Percentiles rank a stretch among this genome's conserved stretches.
Conservation (phyloP, 164 flowering plant species). For the Vitis amurensis region DNA sequence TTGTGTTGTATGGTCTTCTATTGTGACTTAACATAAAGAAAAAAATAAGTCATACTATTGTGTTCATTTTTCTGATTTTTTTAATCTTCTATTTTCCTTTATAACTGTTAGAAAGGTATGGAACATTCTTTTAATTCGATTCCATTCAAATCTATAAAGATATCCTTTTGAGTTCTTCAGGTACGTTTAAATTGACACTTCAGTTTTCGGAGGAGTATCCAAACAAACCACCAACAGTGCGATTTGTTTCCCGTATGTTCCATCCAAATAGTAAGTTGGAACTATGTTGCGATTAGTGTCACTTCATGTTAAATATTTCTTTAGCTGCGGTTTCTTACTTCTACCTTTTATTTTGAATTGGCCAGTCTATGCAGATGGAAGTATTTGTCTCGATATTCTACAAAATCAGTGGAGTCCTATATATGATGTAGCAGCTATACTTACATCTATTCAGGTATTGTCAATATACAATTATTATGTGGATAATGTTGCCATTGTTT, state of each 20-base stretch:
- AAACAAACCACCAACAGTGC: conserved; percentile 63
- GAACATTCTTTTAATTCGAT: too few species aligned
- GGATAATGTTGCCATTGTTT: too few species aligned
- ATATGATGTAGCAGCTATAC: conserved; percentile 56
- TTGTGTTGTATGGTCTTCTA: too few species aligned
- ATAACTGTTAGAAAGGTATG: too few species aligned
- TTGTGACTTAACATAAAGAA: too few species aligned
- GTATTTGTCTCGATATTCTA: conserved; percentile 53
- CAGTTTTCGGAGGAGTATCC: conserved; percentile 67
- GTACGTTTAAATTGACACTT: conserved; percentile 65
- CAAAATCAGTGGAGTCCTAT: conserved; percentile 65
- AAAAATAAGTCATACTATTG: too few species aligned
- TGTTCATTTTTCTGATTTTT: too few species aligned
- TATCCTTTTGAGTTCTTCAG: conserved; percentile 25
- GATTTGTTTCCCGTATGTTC: conserved; percentile 69
- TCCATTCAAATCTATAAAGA: too few species aligned
- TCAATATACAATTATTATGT: too few species aligned
- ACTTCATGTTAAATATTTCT: neutral
- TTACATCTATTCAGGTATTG: conserved; percentile 55
- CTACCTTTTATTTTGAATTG: neutral
- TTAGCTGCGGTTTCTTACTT: neutral
- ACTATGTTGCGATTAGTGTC: neutral
- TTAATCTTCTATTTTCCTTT: too few species aligned
- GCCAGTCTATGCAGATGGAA: conserved; percentile 66
- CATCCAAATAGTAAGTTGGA: conserved; percentile 65